These are phyloP conservation scores for Buddleja alternifolia DNA, from an alignment of 257 asterid species.

Conservation along the genomic window DNA sequence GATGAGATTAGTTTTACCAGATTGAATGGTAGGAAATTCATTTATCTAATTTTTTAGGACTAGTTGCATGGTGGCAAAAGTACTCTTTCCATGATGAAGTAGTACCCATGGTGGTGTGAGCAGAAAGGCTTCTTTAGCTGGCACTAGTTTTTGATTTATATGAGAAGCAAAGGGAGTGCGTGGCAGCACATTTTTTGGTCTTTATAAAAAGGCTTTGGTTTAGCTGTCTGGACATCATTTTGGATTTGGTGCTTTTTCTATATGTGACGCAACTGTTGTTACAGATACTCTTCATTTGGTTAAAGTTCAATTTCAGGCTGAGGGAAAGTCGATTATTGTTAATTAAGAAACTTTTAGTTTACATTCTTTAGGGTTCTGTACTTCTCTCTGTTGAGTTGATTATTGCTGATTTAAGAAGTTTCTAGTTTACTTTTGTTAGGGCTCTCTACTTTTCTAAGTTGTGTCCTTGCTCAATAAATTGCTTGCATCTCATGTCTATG, in stretches of 20 bases:
- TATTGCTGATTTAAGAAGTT: constrained; percentile 4
- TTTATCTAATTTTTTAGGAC: not conserved
- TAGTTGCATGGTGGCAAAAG: not conserved
- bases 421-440: constrained; percentile 18
- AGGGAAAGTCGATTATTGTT: not conserved
- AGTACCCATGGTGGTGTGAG: not conserved
- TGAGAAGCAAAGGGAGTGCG: constrained; percentile 11
- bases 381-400: not conserved
- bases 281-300: constrained; percentile 6
- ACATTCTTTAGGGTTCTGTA: constrained; percentile 1
- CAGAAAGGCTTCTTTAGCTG: constrained; percentile 14
- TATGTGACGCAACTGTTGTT: constrained; percentile 14
- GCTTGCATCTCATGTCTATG: constrained; percentile 13
- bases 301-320: constrained; percentile 7
- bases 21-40: constrained; percentile 17
- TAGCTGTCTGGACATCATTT: constrained; percentile 12
- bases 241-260: not conserved
- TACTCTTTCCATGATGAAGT: constrained; percentile 3
- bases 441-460: not conserved
- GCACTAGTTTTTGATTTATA: constrained; percentile 3
- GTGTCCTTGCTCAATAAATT: constrained; percentile 1
- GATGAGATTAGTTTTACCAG: constrained; percentile 1
- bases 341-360: constrained; percentile 22
- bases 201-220: not conserved
- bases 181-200: not conserved